Conservation (phyloP, 306 rosid genomes). For the Geum urbanum region DNA sequence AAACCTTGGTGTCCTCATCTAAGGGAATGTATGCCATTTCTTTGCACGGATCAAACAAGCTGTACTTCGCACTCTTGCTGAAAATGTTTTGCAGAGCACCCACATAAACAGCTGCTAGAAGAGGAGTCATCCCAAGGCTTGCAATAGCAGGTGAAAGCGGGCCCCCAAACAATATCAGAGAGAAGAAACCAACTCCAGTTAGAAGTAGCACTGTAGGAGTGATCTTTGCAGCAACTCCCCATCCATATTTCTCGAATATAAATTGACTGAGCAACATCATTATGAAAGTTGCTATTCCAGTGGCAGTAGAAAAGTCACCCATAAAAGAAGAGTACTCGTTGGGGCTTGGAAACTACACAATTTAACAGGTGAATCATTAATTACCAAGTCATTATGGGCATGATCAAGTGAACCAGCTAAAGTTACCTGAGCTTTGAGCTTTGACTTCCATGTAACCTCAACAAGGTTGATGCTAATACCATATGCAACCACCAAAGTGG, state of each 20-base stretch:
- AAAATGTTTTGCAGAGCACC: constrained; percentile 99
- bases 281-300: constrained; percentile 83
- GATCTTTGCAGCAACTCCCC: constrained; percentile 96
- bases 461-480: constrained; percentile 93
- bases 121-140: constrained; percentile 79
- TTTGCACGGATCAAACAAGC: constrained; percentile 96
- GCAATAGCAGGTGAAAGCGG: constrained; percentile 69
- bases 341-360: constrained; percentile 90
- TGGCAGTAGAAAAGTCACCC: constrained; percentile 97
- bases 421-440: constrained; percentile 93
- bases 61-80: constrained; percentile 99
- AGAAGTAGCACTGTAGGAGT: constrained; percentile 86
- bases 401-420: constrained; percentile 13
- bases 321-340: constrained; percentile 88
- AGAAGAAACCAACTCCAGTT: constrained; percentile 89
- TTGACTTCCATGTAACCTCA: constrained; percentile 98
- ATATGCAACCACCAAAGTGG: constrained; percentile 94
- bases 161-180: constrained; percentile 68
- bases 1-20: constrained; percentile 96
- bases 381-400: constrained; percentile 1
- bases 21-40: constrained; percentile 99
- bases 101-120: constrained; percentile 96
- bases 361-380: neutral
- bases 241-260: constrained; percentile 81
- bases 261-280: constrained; percentile 92